Percentiles rank a stretch among this genome's conserved stretches.
Conservation (phyloP, 805 yeast species). For the Saccharomycopsis olivae region DNA sequence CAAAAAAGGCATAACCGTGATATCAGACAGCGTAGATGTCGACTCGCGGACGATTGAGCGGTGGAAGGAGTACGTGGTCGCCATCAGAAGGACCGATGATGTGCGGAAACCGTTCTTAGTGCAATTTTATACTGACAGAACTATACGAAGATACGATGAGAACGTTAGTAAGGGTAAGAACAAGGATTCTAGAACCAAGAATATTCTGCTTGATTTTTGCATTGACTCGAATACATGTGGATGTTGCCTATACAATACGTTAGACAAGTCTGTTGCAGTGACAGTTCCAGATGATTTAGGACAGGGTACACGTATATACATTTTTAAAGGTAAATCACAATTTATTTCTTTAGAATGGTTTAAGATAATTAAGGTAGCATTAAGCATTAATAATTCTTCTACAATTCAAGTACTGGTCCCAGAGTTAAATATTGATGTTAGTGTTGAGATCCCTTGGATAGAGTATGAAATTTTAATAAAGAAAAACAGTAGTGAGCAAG, state of each 20-base stretch:
- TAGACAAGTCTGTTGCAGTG: constrained; percentile 63
- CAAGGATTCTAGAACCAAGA: constrained; percentile 9
- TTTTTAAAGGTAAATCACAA: constrained; percentile 45
- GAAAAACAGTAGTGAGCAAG: background rate
- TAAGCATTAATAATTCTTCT: constrained; percentile 30
- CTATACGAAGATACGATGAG: constrained; percentile 17
- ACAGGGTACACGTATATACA: constrained; percentile 30
- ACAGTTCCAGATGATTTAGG: constrained; percentile 22
- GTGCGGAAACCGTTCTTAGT: constrained; percentile 41
- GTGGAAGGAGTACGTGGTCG: constrained; percentile 74
- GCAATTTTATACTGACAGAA: constrained; percentile 39
- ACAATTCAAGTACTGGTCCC: constrained; percentile 10
- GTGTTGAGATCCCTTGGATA: constrained; percentile 36
- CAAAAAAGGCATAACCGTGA: constrained; percentile 25
- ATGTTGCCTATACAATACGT: constrained; percentile 47
- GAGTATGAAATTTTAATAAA: constrained; percentile 8
- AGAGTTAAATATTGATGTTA: constrained; percentile 30
- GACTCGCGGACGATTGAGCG: constrained; percentile 52
- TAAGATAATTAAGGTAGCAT: constrained; percentile 38
- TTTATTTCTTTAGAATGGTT: constrained; percentile 54
- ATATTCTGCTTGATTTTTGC: constrained; percentile 24
- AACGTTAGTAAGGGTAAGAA: constrained; percentile 16
- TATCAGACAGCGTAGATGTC: constrained; percentile 40
- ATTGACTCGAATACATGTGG: constrained; percentile 23
- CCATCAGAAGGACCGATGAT: constrained; percentile 53